These are phyloP conservation scores for Aspergillus brunneoviolaceus DNA, from an alignment of 2,329 filamentous ascomycete species.

Conservation along the genomic window DNA sequence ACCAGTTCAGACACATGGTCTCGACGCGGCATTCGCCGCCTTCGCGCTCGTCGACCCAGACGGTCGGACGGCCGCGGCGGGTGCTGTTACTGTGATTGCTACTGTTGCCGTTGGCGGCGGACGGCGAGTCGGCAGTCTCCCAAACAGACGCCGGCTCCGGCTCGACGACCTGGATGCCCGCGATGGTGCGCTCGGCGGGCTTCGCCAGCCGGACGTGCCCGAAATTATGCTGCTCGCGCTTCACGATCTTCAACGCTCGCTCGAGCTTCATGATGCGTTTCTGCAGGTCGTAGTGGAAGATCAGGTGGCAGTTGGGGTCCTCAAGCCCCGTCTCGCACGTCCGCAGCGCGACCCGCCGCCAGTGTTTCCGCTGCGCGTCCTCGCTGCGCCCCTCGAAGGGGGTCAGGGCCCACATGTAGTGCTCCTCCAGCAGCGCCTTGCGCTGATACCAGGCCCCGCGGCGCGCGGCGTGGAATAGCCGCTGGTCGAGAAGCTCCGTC, in stretches of 20 bases:
- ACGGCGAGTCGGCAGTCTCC: background rate
- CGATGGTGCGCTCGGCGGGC: conserved; percentile 70
- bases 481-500: conserved; percentile 72
- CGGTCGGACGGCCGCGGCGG: conserved; percentile 57
- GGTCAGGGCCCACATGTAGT: conserved; percentile 75
- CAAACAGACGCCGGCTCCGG: conserved; percentile 40
- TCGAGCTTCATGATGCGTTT: conserved; percentile 92
- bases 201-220: conserved; percentile 76
- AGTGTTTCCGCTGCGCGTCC: conserved; percentile 73
- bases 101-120: background rate
- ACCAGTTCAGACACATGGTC: conserved; percentile 87
- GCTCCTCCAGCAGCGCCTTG: conserved; percentile 89
- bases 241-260: conserved; percentile 75
- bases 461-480: conserved; percentile 79
- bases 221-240: conserved; percentile 89
- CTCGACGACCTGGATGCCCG: conserved; percentile 75
- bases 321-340: conserved; percentile 88
- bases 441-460: conserved; percentile 94
- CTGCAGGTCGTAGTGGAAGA: conserved; percentile 91
- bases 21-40: conserved; percentile 81
- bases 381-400: conserved; percentile 49
- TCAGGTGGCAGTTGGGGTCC: conserved; percentile 84
- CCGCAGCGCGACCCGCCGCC: conserved; percentile 70
- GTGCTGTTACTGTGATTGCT: conserved; percentile 13
- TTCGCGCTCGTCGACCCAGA: conserved; percentile 80